Evolutionary conservation across 2,329 filamentous ascomycete species (phyloP).

Genomic region (Aureobasidium sp.): DNA sequence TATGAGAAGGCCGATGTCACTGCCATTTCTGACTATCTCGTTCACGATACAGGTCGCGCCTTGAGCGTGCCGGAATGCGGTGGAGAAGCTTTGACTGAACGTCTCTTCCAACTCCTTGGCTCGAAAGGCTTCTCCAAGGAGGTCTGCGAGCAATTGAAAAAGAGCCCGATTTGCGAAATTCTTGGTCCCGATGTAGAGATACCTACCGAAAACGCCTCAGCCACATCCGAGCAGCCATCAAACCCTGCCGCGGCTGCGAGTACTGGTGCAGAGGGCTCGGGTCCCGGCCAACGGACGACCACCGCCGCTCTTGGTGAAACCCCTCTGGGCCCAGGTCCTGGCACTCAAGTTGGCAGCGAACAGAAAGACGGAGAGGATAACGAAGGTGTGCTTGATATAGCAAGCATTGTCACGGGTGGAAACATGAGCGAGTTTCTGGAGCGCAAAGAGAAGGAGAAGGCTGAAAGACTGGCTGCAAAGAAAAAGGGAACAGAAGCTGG

Average conservation of each 20-base stretch:
- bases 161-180: slow-evolving; percentile 56
- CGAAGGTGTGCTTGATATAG: slow-evolving; percentile 75
- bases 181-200: slow-evolving; percentile 48
- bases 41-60: slow-evolving; percentile 62
- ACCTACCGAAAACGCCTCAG: slow-evolving; percentile 42
- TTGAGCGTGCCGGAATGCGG: slow-evolving; percentile 62
- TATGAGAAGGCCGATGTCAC: slow-evolving; percentile 89
- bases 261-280: slow-evolving; percentile 45
- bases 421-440: slow-evolving; percentile 70
- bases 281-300: slow-evolving; percentile 35
- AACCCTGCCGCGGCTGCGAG: slow-evolving; percentile 53
- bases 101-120: slow-evolving; percentile 60
- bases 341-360: slow-evolving; percentile 49
- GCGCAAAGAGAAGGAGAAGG: slow-evolving; percentile 61
- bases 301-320: slow-evolving; percentile 37
- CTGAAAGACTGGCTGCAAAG: slow-evolving; percentile 53
- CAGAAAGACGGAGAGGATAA: slow-evolving; percentile 47
- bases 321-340: slow-evolving; percentile 48
- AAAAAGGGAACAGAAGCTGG: slow-evolving; percentile 48
- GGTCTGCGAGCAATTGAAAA: slow-evolving; percentile 61
- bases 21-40: slow-evolving; percentile 73
- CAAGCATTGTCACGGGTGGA: slow-evolving; percentile 74
- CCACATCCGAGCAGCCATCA: slow-evolving; percentile 28
- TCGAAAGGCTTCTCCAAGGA: slow-evolving; percentile 52
- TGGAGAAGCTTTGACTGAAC: slow-evolving; percentile 77